A percentile compares a stretch with the other conserved stretches of the same genome.
These are phyloP conservation scores for Cercospora sojina DNA, from an alignment of 2,329 filamentous ascomycete genomes.

Conservation along the genomic window DNA sequence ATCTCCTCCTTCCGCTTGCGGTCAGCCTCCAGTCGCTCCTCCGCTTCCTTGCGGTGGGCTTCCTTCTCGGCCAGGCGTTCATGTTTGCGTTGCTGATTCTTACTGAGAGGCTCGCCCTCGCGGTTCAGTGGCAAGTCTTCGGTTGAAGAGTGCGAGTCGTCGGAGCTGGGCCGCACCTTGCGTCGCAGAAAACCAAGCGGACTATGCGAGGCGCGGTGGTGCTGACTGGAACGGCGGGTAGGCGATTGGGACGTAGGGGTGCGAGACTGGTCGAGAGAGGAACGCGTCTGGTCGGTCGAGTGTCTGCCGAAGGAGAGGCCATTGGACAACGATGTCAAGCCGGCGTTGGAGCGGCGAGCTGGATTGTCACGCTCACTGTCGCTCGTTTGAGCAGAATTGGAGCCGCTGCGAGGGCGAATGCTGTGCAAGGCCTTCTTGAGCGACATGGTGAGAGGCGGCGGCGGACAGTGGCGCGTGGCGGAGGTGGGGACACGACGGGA, in stretches of 20 bases:
- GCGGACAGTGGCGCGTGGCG: constrained; percentile 2
- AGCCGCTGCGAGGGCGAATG: constrained; percentile 41
- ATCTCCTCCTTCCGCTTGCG: constrained; percentile 50
- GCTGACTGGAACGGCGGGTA: constrained; percentile 30
- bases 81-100: constrained; percentile 51
- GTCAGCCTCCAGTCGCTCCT: constrained; percentile 47
- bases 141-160: constrained; percentile 38
- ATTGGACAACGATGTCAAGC: constrained; percentile 31
- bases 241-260: constrained; percentile 22
- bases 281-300: constrained; percentile 23
- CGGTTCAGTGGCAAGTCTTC: constrained; percentile 48
- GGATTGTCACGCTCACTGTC: constrained; percentile 27
- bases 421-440: constrained; percentile 50
- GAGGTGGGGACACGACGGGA: neutral
- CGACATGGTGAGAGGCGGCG: constrained; percentile 30
- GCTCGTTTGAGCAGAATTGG: constrained; percentile 28
- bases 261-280: constrained; percentile 20
- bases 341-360: constrained; percentile 24
- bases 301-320: constrained; percentile 26
- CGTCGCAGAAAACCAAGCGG: constrained; percentile 37
- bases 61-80: constrained; percentile 48
- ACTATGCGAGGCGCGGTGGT: constrained; percentile 35
- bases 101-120: constrained; percentile 51
- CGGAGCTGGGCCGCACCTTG: constrained; percentile 34
- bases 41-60: constrained; percentile 45